Percentiles rank a stretch among this genome's conserved stretches.
Conservation (phyloP, 257 asterid species). For the Pogostemon cablin region DNA sequence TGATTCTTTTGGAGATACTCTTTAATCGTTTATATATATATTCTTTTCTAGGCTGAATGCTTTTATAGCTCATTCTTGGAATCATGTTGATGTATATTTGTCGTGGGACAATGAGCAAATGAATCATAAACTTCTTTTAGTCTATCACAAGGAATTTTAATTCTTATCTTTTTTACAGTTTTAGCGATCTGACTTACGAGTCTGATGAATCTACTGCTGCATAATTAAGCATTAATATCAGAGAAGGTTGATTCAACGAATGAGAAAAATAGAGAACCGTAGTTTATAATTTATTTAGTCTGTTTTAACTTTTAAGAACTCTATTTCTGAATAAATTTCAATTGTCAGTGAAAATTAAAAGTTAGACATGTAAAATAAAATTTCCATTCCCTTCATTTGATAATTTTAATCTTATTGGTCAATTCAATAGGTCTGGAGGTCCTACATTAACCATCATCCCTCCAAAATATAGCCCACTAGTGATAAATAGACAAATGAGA, state of each 20-base stretch:
- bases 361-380: neutral
- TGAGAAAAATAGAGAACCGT: neutral
- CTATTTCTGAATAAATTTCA: no score
- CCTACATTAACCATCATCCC: conserved; percentile 3
- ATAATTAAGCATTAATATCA: conserved; percentile 4
- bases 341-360: no score
- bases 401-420: neutral
- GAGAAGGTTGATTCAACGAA: neutral
- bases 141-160: neutral
- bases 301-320: no score
- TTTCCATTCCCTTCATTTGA: neutral
- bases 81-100: conserved; percentile 16
- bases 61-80: neutral
- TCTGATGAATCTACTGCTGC: conserved; percentile 5
- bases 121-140: conserved; percentile 10
- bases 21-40: neutral
- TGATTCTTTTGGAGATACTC: conserved; percentile 16
- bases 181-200: conserved; percentile 16
- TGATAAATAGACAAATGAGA: neutral
- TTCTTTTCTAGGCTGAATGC: neutral
- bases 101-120: neutral
- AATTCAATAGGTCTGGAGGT: neutral
- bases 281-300: no score
- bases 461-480: conserved; percentile 6
- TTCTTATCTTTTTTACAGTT: neutral